Evolutionary conservation across 2,329 filamentous ascomycete species (phyloP).

Genomic region (Leptographium radiaticola): DNA sequence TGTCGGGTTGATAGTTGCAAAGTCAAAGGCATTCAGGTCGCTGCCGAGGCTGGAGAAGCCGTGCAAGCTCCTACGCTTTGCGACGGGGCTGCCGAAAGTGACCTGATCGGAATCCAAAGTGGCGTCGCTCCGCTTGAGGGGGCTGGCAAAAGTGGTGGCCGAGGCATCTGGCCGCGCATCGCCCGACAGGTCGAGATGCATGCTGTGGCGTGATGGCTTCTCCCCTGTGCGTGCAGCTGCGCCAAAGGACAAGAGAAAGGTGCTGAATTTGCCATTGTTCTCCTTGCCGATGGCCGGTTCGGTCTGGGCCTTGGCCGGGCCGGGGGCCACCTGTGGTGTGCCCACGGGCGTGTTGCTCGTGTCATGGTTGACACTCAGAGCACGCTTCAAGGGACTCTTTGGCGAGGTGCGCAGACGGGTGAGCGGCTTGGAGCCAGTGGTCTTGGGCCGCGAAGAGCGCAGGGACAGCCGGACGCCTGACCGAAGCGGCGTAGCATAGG

Average conservation of each 20-base stretch:
- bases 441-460: slow-evolving; percentile 48
- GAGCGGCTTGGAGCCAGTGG: slow-evolving; percentile 37
- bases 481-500: slow-evolving; percentile 51
- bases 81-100: slow-evolving; percentile 69
- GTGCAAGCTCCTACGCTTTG: slow-evolving; percentile 82
- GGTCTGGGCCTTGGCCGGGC: slow-evolving; percentile 17
- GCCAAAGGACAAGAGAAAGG: slow-evolving; percentile 21
- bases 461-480: slow-evolving; percentile 54
- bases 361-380: slow-evolving; percentile 56
- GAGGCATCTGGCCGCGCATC: slow-evolving; percentile 32
- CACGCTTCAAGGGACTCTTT: slow-evolving; percentile 70
- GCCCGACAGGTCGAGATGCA: slow-evolving; percentile 43
- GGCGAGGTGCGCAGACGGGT: slow-evolving; percentile 58
- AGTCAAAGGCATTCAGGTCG: slow-evolving; percentile 66
- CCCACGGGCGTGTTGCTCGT: slow-evolving; percentile 51
- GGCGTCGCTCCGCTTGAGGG: slow-evolving; percentile 82
- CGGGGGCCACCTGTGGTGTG: slow-evolving; percentile 27
- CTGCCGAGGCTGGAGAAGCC: slow-evolving; percentile 50
- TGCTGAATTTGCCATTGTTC: slow-evolving; percentile 20
- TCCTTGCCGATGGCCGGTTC: slow-evolving; percentile 24
- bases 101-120: slow-evolving; percentile 77
- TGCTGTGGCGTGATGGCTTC: slow-evolving; percentile 37
- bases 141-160: slow-evolving; percentile 55
- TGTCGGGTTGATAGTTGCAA: slow-evolving; percentile 6
- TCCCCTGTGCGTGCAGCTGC: slow-evolving; percentile 32